phyloP scores from a whole-genome alignment of 2,329 filamentous ascomycete genomes.

The Hirsutella thompsonii region DNA sequence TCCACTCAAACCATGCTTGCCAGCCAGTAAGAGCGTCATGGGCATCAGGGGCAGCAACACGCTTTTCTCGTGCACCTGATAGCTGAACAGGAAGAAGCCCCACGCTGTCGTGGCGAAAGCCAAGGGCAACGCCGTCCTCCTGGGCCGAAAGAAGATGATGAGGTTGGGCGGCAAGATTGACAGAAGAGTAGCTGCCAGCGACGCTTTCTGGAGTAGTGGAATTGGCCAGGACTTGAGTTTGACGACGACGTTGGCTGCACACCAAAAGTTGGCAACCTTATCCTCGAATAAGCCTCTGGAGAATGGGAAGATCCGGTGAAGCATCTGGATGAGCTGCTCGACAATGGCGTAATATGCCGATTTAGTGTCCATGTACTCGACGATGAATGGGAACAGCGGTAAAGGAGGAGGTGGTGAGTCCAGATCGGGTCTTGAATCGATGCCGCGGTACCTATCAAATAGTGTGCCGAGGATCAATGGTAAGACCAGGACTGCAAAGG shows the following conservation, averaged over 20 bases:
- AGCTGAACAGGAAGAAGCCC: conserved; percentile 96
- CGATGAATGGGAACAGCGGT: conserved; percentile 46
- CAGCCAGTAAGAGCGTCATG: conserved; percentile 78
- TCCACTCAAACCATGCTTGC: conserved; percentile 63
- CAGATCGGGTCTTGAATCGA: conserved; percentile 42
- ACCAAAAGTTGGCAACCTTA: conserved; percentile 99
- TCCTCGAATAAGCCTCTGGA: conserved; percentile 94
- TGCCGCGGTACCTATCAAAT: conserved; percentile 53
- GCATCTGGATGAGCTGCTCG: conserved; percentile 68
- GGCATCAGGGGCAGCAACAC: conserved; percentile 84
- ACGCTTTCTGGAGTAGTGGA: conserved; percentile 59
- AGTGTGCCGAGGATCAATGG: conserved; percentile 63
- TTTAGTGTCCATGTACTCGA: conserved; percentile 45
- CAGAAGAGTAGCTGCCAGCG: conserved; percentile 59
- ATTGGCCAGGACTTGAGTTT: conserved; percentile 70
- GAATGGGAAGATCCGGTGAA: conserved; percentile 94
- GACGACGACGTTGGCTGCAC: conserved; percentile 75
- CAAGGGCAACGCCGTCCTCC: conserved; percentile 63
- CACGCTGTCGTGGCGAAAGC: conserved; percentile 77
- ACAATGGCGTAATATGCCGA: conserved; percentile 62
- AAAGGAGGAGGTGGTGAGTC: conserved; percentile 48
- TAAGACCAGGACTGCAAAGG: conserved; percentile 63
- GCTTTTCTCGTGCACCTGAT: conserved; percentile 97
- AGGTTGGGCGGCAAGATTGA: conserved; percentile 70
- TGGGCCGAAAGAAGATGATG: conserved; percentile 67